A percentile compares a stretch with the other conserved stretches of the same genome.
Evolutionary conservation across 768 basidiomycete genomes (phyloP).

Genomic region (Boletus rex-veris): DNA sequence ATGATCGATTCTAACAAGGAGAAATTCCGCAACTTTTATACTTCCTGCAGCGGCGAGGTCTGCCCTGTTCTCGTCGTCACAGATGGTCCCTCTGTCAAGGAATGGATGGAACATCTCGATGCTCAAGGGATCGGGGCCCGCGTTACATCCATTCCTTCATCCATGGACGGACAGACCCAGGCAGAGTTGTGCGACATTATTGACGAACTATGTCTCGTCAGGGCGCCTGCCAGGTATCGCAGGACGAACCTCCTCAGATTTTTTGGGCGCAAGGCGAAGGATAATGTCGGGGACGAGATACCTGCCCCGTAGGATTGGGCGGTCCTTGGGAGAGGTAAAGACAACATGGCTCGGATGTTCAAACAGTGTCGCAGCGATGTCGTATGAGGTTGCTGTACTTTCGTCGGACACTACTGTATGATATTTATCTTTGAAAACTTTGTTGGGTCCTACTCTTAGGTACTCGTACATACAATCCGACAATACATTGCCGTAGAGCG

Average conservation of each 20-base stretch:
- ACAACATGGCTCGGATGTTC: no score
- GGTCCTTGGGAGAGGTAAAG: no score
- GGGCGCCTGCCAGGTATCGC: slow-evolving; percentile 18
- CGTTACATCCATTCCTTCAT: slow-evolving; percentile 7
- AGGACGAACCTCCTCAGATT: slow-evolving; percentile 12
- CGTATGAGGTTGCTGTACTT: neutral
- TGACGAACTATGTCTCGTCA: slow-evolving; percentile 25
- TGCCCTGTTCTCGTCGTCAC: slow-evolving; percentile 26
- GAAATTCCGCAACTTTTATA: slow-evolving; percentile 13
- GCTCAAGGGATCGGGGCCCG: slow-evolving; percentile 12
- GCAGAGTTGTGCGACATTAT: slow-evolving; percentile 6
- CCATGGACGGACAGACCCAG: neutral
- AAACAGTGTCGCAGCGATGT: neutral
- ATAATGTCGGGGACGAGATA: slow-evolving; percentile 1
- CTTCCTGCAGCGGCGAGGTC: slow-evolving; percentile 19
- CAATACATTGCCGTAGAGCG: no score
- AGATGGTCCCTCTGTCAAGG: neutral
- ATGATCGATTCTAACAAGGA: slow-evolving; percentile 7
- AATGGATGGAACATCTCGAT: slow-evolving; percentile 12
- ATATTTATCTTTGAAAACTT: neutral
- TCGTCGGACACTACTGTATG: neutral
- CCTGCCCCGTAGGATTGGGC: neutral
- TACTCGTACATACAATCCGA: no score
- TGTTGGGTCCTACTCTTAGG: neutral
- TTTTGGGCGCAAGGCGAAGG: slow-evolving; percentile 13